Conservation (phyloP, 1,284 basidiomycete genomes). For the Phaffia rhodozyma region DNA sequence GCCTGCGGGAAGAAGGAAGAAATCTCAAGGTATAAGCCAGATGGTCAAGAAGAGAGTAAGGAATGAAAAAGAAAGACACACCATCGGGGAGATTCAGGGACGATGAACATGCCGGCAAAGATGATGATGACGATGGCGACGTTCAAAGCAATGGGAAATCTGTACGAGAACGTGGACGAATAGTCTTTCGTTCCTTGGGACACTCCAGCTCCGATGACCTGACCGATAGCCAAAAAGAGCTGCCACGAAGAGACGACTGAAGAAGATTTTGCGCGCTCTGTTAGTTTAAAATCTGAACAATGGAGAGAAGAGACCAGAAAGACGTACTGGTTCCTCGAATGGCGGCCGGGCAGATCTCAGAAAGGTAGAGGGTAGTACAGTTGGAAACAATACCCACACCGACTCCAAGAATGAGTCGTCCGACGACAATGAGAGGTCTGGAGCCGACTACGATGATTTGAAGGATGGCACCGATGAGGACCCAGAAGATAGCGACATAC, state of each 20-base stretch:
- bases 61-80: constrained; percentile 31
- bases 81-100: constrained; percentile 34
- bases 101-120: constrained; percentile 29
- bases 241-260: constrained; percentile 29
- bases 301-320: too few relatives aligned
- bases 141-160: constrained; percentile 38
- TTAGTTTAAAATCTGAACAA: neutral
- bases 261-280: neutral
- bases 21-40: neutral
- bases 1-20: constrained; percentile 34
- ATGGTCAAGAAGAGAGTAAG: constrained; percentile 19
- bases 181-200: constrained; percentile 29
- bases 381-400: constrained; percentile 38
- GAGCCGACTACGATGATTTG: constrained; percentile 33
- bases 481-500: constrained; percentile 25
- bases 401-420: constrained; percentile 35
- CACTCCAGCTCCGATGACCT: constrained; percentile 38
- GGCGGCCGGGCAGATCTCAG: constrained; percentile 37
- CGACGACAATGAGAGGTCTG: constrained; percentile 33
- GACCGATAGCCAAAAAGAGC: constrained; percentile 38
- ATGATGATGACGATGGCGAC: constrained; percentile 34
- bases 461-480: constrained; percentile 34
- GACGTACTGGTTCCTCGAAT: constrained; percentile 32
- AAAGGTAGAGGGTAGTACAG: constrained; percentile 34
- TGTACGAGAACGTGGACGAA: constrained; percentile 26